Base-by-base conservation (phyloP, 345 rosid genomes). In the Toxicodendron radicans region DNA sequence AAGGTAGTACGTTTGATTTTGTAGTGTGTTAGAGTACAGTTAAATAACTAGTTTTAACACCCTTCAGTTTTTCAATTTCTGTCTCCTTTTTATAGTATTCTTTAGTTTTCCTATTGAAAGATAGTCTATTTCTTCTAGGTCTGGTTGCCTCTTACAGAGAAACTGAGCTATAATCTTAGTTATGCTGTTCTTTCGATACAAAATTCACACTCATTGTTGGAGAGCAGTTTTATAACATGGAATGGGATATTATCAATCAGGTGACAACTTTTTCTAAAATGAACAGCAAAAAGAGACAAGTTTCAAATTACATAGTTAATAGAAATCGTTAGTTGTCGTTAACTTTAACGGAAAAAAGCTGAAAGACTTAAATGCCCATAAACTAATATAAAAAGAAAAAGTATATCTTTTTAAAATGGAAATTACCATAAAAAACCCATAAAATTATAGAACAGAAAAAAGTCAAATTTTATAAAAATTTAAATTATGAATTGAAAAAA, bases 1-100 rank as follows among this genome's bases (percentile, higher is more conserved):
- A 96, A 92, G 99, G 98, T 93, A 79, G 52, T 61, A 30, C 54
- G 17, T 41, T 72, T 58, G 63, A 41, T 69, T 18, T 72, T 41
- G 18, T 45, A 71, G 62, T 21, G 0, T 53, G 54, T 71, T 70
- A 32, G 17, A 33, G 0, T 63, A 13, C 30, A 14, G 49, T 24
- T 14, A 57, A 27, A 66, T 21, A 54, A 64, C 33, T 54, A 45
- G 27, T 48, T 48, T 46, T 72, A 63, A 48, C 35, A 38, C 24
- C 11, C 35, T 48, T n/a, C 32, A 17, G 58, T 11, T 71, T 66
- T 45, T 75, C 41, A 27, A 53, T 65, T 12, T 77, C 46, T 59
- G 30, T 10, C 75, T 68, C 41, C 61, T 58, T 17, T n/a, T 21
- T 12, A 2, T 3, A 3, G 18, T 17, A 8, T 65, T 3, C 13